Conservation (phyloP, 163 green algal species). For the Chloromonas sp. region DNA sequence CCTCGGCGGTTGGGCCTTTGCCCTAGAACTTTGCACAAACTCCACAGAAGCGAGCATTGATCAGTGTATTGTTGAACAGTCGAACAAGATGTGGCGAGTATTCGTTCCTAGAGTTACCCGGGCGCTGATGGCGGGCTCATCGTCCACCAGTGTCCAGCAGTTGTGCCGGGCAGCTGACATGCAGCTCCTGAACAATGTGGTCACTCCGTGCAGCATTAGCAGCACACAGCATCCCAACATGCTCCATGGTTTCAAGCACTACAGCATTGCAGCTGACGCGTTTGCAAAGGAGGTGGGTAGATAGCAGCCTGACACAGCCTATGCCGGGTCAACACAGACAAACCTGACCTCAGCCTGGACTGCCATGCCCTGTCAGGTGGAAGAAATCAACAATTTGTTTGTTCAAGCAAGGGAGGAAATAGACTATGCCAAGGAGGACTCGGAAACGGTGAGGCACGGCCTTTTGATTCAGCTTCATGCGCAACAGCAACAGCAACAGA, state of each 20-base stretch:
- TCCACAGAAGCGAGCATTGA: background rate
- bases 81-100: background rate
- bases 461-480: background rate
- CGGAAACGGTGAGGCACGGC: constrained; percentile 12
- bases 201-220: background rate
- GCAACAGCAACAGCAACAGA: too few species aligned
- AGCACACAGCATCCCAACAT: background rate
- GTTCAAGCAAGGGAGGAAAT: constrained; percentile 82
- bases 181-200: background rate
- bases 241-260: too few species aligned
- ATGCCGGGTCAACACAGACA: too few species aligned
- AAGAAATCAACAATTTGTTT: constrained; percentile 77
- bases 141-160: too few species aligned
- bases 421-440: constrained; percentile 53
- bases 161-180: too few species aligned
- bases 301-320: too few species aligned
- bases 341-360: too few species aligned
- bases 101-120: background rate
- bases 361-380: constrained; percentile 34
- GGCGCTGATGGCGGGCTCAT: too few species aligned
- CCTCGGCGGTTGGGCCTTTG: background rate
- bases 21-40: background rate
- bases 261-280: too few species aligned
- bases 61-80: background rate
- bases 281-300: too few species aligned